phyloP scores from a whole-genome alignment of 345 rosid species.

The Nephelium lappaceum region DNA sequence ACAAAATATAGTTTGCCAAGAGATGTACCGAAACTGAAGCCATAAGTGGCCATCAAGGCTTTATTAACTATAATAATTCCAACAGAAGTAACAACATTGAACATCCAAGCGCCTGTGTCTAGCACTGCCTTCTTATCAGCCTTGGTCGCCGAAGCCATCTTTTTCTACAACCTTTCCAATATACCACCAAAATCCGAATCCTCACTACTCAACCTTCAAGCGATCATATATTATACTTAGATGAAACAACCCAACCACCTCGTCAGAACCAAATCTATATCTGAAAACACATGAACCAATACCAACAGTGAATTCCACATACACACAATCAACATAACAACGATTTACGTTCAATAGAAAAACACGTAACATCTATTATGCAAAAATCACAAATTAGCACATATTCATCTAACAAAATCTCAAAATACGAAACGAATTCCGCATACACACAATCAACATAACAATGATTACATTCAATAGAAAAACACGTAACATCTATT shows the following conservation, averaged over 20 bases:
- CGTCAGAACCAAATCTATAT: constrained; percentile 5
- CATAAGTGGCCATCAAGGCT: constrained; percentile 93
- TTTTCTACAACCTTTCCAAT: constrained; percentile 25
- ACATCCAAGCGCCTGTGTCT: constrained; percentile 96
- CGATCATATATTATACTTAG: constrained; percentile 10
- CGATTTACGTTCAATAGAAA: too few relatives aligned
- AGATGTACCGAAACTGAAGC: constrained; percentile 84
- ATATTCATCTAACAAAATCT: too few relatives aligned
- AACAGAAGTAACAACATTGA: constrained; percentile 96
- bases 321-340: constrained; percentile 8
- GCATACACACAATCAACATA: too few relatives aligned
- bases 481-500: too few relatives aligned
- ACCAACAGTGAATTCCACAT: background rate
- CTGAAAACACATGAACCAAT: background rate
- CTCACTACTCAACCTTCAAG: constrained; percentile 32
- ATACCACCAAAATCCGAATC: constrained; percentile 32
- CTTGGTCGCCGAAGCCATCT: constrained; percentile 71
- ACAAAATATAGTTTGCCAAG: background rate
- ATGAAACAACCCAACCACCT: background rate
- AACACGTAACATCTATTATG: too few relatives aligned
- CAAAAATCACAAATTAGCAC: background rate
- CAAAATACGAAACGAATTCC: too few relatives aligned
- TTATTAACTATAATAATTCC: constrained; percentile 97
- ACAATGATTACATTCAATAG: too few relatives aligned
- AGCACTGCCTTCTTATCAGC: constrained; percentile 72